Conservation (phyloP, 768 basidiomycete species). For the Suillus subalutaceus region DNA sequence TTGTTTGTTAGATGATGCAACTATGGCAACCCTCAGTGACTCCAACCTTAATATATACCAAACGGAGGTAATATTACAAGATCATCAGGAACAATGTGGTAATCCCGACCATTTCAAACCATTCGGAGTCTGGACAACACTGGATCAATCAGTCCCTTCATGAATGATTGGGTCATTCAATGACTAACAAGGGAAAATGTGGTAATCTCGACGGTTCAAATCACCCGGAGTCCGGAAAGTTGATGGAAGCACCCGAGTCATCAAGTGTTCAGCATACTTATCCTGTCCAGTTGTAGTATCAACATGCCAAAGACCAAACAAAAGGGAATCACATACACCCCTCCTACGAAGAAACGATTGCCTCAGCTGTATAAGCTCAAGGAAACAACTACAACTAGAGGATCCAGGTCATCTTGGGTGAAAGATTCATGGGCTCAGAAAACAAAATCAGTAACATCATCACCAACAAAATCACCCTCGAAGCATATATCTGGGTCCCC, state of each 20-base stretch:
- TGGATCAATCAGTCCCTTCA: background rate
- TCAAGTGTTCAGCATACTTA: too few species aligned
- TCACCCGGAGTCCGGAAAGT: too few species aligned
- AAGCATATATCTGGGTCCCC: background rate
- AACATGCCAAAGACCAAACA: background rate
- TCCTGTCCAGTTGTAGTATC: background rate
- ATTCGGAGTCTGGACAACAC: background rate
- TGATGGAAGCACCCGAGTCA: too few species aligned
- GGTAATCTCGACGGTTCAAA: background rate
- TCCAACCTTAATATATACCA: background rate
- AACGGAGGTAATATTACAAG: background rate
- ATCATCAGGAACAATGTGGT: background rate
- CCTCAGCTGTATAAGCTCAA: conserved; percentile 4
- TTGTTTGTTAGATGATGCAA: background rate
- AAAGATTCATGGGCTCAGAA: background rate
- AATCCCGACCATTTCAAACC: background rate
- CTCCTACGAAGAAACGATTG: background rate
- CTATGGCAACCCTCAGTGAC: background rate
- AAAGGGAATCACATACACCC: background rate
- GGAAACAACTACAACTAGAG: background rate
- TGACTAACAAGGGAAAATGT: too few species aligned
- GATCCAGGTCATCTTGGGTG: conserved; percentile 1
- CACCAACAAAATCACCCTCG: background rate
- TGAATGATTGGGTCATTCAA: too few species aligned
- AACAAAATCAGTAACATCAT: background rate